phyloP scores from a whole-genome alignment of 306 rosid genomes.

The Lagenaria siceraria region DNA sequence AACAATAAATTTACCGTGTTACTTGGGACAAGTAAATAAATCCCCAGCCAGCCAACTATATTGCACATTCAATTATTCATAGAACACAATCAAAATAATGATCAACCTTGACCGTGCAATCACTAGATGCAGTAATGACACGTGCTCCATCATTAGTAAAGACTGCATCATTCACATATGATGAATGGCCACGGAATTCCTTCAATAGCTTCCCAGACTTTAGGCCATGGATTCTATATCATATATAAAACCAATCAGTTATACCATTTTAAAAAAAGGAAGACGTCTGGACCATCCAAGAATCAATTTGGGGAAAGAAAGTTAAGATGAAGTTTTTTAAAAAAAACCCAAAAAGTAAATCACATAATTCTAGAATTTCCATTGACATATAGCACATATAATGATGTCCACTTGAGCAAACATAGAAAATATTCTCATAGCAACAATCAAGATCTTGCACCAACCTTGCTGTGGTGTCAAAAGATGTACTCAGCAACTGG shows the following conservation, averaged over 20 bases:
- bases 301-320: neutral
- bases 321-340: neutral
- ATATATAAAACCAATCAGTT: slow-evolving; percentile 7
- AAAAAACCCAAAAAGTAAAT: neutral
- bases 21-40: slow-evolving; percentile 1
- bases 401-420: neutral
- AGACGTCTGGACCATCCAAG: neutral
- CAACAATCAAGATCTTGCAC: slow-evolving; percentile 7
- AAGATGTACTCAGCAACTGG: slow-evolving; percentile 89
- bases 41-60: neutral
- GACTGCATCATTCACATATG: slow-evolving; percentile 88
- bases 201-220: slow-evolving; percentile 92
- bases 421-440: neutral
- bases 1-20: slow-evolving; percentile 2
- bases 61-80: neutral
- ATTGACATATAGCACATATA: neutral
- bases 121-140: slow-evolving; percentile 89
- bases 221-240: slow-evolving; percentile 73
- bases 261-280: neutral
- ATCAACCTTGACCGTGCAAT: slow-evolving; percentile 82
- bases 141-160: slow-evolving; percentile 86
- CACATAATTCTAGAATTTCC: neutral
- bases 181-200: slow-evolving; percentile 93
- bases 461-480: slow-evolving; percentile 95
- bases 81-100: neutral